phyloP scores from a whole-genome alignment of 768 basidiomycete species.

The Boletus edulis region DNA sequence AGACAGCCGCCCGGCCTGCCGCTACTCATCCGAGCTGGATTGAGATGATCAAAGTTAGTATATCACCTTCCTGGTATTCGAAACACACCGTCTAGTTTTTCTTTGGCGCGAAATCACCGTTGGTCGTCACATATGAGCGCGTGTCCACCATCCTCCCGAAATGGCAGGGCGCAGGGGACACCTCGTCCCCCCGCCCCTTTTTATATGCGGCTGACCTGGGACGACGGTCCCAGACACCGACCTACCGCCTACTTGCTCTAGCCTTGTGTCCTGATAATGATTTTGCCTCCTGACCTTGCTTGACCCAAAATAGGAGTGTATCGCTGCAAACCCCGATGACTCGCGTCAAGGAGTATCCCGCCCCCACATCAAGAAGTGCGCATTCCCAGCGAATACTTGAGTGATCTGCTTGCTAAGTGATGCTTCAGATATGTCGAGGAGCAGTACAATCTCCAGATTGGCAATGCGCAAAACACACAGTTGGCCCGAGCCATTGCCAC shows the following conservation, averaged over 20 bases:
- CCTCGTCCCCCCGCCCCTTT: slow-evolving; percentile 7
- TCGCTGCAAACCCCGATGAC: slow-evolving; percentile 68
- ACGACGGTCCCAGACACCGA: slow-evolving; percentile 2
- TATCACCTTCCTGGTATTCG: slow-evolving; percentile 8
- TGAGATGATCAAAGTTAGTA: slow-evolving; percentile 78
- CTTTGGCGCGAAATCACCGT: slow-evolving; percentile 2
- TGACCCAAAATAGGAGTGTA: slow-evolving; percentile 67
- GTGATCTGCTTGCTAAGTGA: slow-evolving; percentile 18
- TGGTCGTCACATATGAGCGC: slow-evolving; percentile 6
- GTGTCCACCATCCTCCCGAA: slow-evolving; percentile 24
- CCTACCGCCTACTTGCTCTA: slow-evolving; percentile 3
- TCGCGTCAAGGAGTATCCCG: slow-evolving; percentile 84
- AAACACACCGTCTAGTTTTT: slow-evolving; percentile 13
- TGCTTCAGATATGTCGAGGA: slow-evolving; percentile 72
- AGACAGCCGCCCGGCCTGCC: slow-evolving; percentile 30
- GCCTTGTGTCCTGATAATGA: slow-evolving; percentile 5
- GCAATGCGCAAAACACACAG: slow-evolving; percentile 72
- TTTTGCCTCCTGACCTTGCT: slow-evolving; percentile 19
- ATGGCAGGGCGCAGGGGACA: slow-evolving; percentile 42
- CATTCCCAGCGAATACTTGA: slow-evolving; percentile 17
- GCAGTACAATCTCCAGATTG: slow-evolving; percentile 79
- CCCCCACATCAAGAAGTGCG: slow-evolving; percentile 90
- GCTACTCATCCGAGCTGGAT: slow-evolving; percentile 53
- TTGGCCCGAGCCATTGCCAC: slow-evolving; percentile 76
- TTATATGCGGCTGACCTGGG: slow-evolving; percentile 12